phyloP scores from a whole-genome alignment of 2,329 filamentous ascomycete species.

The Epichloe uncinata region DNA sequence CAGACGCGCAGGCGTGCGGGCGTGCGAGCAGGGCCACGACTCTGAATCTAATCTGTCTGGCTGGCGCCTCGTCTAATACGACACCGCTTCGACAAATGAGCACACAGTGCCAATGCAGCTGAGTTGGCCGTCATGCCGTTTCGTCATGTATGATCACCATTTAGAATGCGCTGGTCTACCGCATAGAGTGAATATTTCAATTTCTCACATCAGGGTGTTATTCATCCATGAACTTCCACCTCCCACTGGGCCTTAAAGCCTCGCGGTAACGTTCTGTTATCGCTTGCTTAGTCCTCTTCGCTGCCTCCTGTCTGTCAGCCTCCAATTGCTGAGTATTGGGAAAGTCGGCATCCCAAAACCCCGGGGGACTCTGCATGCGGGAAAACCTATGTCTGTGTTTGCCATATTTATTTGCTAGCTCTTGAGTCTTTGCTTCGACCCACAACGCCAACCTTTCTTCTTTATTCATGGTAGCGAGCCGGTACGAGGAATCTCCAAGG shows the following conservation, averaged over 20 bases:
- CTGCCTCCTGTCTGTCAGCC: slow-evolving; percentile 50
- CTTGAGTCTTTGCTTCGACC: slow-evolving; percentile 60
- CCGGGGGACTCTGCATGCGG: slow-evolving; percentile 65
- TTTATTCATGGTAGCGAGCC: slow-evolving; percentile 41
- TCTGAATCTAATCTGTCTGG: too few relatives aligned
- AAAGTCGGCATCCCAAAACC: slow-evolving; percentile 86
- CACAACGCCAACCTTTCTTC: slow-evolving; percentile 54
- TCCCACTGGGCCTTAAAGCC: slow-evolving; percentile 62
- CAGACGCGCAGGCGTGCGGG: too few relatives aligned
- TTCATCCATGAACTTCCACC: slow-evolving; percentile 76
- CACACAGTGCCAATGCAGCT: too few relatives aligned
- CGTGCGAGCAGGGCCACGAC: too few relatives aligned
- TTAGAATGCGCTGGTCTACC: not conserved
- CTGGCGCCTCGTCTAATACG: too few relatives aligned
- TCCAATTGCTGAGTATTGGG: slow-evolving; percentile 72
- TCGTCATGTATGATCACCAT: not conserved
- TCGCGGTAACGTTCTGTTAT: slow-evolving; percentile 67
- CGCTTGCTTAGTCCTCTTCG: slow-evolving; percentile 46
- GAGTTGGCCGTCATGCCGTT: too few relatives aligned
- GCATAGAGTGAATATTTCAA: not conserved
- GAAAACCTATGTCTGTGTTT: slow-evolving; percentile 66
- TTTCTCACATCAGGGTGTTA: slow-evolving; percentile 17
- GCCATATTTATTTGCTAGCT: slow-evolving; percentile 62
- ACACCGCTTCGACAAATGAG: too few relatives aligned
- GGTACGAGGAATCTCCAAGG: slow-evolving; percentile 45